Percentiles rank a stretch among this genome's conserved stretches.
Evolutionary conservation across 208 protist genomes (phyloP).

Genomic region (Leishmania mexicana): DNA sequence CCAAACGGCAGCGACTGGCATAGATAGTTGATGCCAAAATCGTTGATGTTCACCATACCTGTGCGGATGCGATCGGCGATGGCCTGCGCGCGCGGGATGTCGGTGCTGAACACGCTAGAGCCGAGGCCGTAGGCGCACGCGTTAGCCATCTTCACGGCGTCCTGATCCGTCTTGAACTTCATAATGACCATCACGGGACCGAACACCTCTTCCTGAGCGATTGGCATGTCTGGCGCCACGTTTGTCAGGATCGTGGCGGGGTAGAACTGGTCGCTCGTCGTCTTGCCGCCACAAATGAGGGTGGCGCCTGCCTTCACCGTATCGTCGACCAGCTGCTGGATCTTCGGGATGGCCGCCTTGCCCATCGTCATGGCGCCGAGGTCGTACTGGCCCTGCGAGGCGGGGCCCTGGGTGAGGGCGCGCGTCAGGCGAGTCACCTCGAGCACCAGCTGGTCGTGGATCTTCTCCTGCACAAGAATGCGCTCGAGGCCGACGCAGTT

Average conservation of each 20-base stretch:
- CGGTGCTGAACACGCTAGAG: constrained; percentile 86
- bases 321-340: constrained; percentile 91
- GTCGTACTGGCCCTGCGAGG: constrained; percentile 74
- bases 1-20: constrained; percentile 96
- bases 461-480: constrained; percentile 81
- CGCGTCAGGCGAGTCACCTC: constrained; percentile 57
- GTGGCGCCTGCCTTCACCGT: constrained; percentile 90
- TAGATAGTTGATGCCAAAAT: constrained; percentile 96
- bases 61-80: constrained; percentile 85
- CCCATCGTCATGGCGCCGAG: constrained; percentile 96
- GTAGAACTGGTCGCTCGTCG: constrained; percentile 71
- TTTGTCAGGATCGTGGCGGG: constrained; percentile 93
- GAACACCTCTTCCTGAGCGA: constrained; percentile 95
- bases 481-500: constrained; percentile 92
- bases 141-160: constrained; percentile 91
- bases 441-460: constrained; percentile 90
- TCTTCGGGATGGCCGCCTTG: constrained; percentile 79
- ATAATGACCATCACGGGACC: constrained; percentile 93
- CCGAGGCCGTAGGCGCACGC: constrained; percentile 90
- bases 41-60: constrained; percentile 94
- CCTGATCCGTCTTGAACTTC: constrained; percentile 86
- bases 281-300: constrained; percentile 85
- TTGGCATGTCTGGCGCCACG: constrained; percentile 87
- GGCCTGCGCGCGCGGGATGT: constrained; percentile 75
- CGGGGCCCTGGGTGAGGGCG: constrained; percentile 79